phyloP scores from a whole-genome alignment of 352 stramenopile genomes.

The Globisporangium yorkense region DNA sequence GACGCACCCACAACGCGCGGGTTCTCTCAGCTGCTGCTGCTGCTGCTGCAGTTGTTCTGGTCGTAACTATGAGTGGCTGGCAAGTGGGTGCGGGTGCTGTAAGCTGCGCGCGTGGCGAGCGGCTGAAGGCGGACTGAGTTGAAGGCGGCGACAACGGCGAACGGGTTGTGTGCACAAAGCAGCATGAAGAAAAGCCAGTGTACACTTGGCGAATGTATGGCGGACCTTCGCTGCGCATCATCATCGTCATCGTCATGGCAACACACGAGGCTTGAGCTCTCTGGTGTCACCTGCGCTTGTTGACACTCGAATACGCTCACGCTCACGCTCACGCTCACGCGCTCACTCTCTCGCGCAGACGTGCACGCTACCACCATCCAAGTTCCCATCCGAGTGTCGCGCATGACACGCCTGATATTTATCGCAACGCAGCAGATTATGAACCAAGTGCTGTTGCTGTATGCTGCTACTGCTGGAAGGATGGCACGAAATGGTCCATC shows the following conservation, averaged over 20 bases:
- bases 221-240: neutral
- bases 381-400: no score
- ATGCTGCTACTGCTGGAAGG: neutral
- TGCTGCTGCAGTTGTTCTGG: neutral
- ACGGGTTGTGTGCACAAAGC: neutral
- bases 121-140: neutral
- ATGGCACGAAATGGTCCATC: neutral
- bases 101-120: neutral
- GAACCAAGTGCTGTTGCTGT: no score
- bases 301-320: no score
- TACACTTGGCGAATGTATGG: no score
- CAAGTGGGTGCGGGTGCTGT: neutral
- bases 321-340: no score
- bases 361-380: no score
- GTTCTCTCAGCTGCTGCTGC: neutral
- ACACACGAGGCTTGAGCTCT: no score
- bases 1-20: neutral
- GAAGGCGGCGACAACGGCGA: neutral
- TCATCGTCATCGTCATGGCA: neutral
- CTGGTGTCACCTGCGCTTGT: no score
- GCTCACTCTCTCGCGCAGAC: no score
- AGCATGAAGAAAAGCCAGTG: slow-evolving; percentile 1
- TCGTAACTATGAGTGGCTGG: neutral
- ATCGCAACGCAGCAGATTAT: no score
- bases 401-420: no score